A percentile compares a stretch with the other conserved stretches of the same genome.
phyloP scores from a whole-genome alignment of 2,329 filamentous ascomycete species.

The Didymella lethalis region DNA sequence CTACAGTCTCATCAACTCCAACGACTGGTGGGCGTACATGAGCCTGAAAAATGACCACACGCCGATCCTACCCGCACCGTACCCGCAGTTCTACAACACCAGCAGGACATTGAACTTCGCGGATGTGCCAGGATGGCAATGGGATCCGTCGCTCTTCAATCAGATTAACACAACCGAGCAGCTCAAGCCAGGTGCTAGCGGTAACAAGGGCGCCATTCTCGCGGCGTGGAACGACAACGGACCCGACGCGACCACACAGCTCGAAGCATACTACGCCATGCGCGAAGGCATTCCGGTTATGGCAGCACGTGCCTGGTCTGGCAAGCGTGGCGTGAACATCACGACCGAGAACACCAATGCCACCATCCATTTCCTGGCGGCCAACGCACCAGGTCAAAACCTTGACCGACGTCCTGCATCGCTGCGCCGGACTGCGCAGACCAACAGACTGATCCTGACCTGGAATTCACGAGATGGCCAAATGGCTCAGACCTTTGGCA shows the following conservation, averaged over 20 bases:
- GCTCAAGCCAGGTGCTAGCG: slow-evolving; percentile 39
- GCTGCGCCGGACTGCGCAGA: slow-evolving; percentile 13
- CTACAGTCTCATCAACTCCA: slow-evolving; percentile 56
- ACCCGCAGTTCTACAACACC: slow-evolving; percentile 58
- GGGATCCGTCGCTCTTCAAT: slow-evolving; percentile 57
- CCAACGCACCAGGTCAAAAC: slow-evolving; percentile 55
- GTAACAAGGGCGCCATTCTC: slow-evolving; percentile 47
- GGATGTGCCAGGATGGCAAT: slow-evolving; percentile 53
- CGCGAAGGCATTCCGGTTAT: slow-evolving; percentile 56
- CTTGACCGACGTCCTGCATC: slow-evolving; percentile 50
- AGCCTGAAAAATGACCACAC: slow-evolving; percentile 62
- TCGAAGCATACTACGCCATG: slow-evolving; percentile 59
- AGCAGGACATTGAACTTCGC: slow-evolving; percentile 58
- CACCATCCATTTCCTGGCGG: slow-evolving; percentile 49
- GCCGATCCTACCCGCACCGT: slow-evolving; percentile 56
- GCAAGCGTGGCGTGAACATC: slow-evolving; percentile 48
- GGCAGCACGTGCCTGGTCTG: slow-evolving; percentile 55
- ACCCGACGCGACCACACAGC: slow-evolving; percentile 57
- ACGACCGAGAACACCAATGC: slow-evolving; percentile 32
- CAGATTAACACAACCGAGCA: slow-evolving; percentile 54
- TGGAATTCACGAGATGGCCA: slow-evolving; percentile 39
- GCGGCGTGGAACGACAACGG: slow-evolving; percentile 62
- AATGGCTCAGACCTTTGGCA: slow-evolving; percentile 31
- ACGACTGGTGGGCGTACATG: slow-evolving; percentile 65
- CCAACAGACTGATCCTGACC: slow-evolving; percentile 35